Base-by-base conservation (phyloP, 2,329 filamentous ascomycete genomes). In the Scortechinia acanthostroma region DNA sequence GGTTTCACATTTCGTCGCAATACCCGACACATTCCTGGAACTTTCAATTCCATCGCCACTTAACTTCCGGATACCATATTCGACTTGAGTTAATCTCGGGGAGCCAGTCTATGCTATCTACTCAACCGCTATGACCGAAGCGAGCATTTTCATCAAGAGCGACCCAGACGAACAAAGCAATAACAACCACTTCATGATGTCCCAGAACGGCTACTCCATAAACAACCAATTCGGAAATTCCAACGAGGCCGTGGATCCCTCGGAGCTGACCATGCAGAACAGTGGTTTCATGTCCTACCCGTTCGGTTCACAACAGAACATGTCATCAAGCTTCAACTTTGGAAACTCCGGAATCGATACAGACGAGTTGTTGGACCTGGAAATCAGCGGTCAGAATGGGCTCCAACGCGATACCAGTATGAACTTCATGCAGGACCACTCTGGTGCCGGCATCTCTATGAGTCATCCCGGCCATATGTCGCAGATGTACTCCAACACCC, bases 231-330 rank as follows among this genome's bases (percentile, higher is more conserved):
- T 40, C 20, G 35, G 35, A 6, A 64, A 66, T 42, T 65, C 50
- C 47, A 47, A 63, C 50, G 66, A 48, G 23, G 52, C 64, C 47
- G 65, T 84, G 53, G 79, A 84, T 55, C 80, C 80, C 14, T 79
- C 77, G 4, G 77, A 80, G 47, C 68, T 84, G 48, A 74, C 74
- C 48, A 78, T 82, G 72, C 66, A 69, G 48, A 68, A 63, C 50
- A 59, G 60, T 46, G 56, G 50, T 45, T 59, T 55, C 48, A 64
- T 62, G 46, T 70, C 64, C 3, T 70, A 66, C 47, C 62, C 65
- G 15, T 72, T 69, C 43, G 59, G 62, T 43, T 68, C 72, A 48
- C 62, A 63, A 48, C 71, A 65, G 51, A 61, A 57, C 46, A 55
- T 76, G 76, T 45, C 77, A 76, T 57, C 76, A 77, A 40, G 35